phyloP scores from a whole-genome alignment of 2,329 filamentous ascomycete genomes.

The Huntiella decipiens region DNA sequence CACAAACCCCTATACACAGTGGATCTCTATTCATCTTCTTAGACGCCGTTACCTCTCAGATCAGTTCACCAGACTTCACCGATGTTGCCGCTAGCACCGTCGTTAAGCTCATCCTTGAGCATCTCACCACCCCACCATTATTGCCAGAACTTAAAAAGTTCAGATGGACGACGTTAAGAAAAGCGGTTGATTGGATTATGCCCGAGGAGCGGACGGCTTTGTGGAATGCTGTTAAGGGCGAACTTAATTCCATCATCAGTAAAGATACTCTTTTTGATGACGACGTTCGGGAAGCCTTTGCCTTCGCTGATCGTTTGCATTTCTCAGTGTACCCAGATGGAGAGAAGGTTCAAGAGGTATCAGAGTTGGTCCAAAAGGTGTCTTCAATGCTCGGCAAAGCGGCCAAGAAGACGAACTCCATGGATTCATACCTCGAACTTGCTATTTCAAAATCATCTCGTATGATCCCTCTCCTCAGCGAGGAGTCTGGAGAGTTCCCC shows the following conservation, averaged over 20 bases:
- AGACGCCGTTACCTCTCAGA: constrained; percentile 23
- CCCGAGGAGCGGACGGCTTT: constrained; percentile 17
- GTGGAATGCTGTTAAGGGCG: constrained; percentile 19
- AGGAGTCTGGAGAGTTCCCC: constrained; percentile 8
- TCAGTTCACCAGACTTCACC: constrained; percentile 23
- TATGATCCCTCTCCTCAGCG: constrained; percentile 10
- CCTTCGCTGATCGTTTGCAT: constrained; percentile 22
- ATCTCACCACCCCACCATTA: constrained; percentile 15
- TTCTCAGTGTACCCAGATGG: constrained; percentile 21
- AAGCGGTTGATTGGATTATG: constrained; percentile 19
- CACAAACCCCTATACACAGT: constrained; percentile 17
- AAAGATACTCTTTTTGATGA: constrained; percentile 18
- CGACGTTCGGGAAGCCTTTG: constrained; percentile 24
- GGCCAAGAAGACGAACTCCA: constrained; percentile 13
- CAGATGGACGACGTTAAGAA: constrained; percentile 24
- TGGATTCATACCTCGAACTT: constrained; percentile 8
- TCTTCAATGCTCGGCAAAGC: constrained; percentile 18
- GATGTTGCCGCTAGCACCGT: constrained; percentile 24
- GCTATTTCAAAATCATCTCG: constrained; percentile 8
- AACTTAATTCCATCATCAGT: constrained; percentile 18
- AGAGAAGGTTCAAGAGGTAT: constrained; percentile 15
- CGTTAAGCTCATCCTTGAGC: constrained; percentile 18
- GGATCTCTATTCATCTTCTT: constrained; percentile 24
- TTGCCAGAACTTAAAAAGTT: constrained; percentile 18
- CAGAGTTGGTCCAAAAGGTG: constrained; percentile 19